phyloP scores from a whole-genome alignment of 2,329 filamentous ascomycete species.

The Nemania sp. region DNA sequence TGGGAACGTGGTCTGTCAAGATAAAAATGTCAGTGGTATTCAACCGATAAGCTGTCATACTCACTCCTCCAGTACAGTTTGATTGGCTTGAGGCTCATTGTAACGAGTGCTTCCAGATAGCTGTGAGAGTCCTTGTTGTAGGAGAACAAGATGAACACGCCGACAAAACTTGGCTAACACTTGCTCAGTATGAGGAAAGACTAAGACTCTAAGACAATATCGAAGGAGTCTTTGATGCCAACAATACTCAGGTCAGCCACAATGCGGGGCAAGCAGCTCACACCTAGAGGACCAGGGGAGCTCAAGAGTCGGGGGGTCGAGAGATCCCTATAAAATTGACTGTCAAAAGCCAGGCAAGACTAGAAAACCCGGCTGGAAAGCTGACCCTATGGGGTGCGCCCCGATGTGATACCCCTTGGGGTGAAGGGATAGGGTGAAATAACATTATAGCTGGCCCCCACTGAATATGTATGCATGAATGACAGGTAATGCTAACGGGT shows the following conservation, averaged over 20 bases:
- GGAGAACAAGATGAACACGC: neutral
- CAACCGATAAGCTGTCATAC: neutral
- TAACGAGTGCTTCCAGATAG: neutral
- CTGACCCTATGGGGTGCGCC: too few species aligned
- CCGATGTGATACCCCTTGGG: too few species aligned
- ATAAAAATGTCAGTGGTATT: neutral
- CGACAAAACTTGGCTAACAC: neutral
- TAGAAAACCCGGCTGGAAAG: too few species aligned
- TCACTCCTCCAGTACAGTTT: conserved; percentile 10
- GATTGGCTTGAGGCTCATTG: conserved; percentile 2
- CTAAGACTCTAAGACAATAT: too few species aligned
- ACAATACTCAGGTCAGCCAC: neutral
- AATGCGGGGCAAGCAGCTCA: neutral
- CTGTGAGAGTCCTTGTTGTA: neutral
- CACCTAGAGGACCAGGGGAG: neutral
- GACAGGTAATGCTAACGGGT: too few species aligned
- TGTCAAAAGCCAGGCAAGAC: too few species aligned
- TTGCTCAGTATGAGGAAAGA: neutral
- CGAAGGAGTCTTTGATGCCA: neutral
- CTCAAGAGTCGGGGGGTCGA: too few species aligned
- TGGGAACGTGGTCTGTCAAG: neutral
- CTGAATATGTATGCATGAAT: too few species aligned
- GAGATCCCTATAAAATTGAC: too few species aligned
- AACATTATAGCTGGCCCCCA: too few species aligned
- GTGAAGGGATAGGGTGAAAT: too few species aligned